These are phyloP conservation scores for Teunomyces tritomae DNA, from an alignment of 805 yeast species.

Conservation along the genomic window DNA sequence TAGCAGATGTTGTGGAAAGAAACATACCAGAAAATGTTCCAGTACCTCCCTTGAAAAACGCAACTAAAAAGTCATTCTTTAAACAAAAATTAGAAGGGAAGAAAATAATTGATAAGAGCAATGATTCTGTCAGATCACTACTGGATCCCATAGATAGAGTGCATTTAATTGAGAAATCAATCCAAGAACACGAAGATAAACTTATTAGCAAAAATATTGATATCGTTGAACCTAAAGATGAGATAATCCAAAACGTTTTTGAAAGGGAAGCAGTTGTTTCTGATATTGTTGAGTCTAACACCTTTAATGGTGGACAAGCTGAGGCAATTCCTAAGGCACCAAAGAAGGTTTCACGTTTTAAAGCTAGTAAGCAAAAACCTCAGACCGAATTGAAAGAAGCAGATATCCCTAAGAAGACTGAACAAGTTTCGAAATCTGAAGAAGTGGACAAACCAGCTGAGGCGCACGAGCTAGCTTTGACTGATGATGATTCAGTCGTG, in stretches of 20 bases:
- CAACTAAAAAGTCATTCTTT: background rate
- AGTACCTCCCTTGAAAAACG: too few species aligned
- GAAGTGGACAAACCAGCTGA: conserved; percentile 6
- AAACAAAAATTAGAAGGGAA: background rate
- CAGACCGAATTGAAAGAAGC: background rate
- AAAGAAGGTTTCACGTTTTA: conserved; percentile 11
- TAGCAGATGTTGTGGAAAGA: conserved; percentile 13
- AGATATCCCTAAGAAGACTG: background rate
- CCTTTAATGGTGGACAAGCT: background rate
- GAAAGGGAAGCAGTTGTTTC: conserved; percentile 1
- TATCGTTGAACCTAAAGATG: background rate
- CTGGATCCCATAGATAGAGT: conserved; percentile 12
- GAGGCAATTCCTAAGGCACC: background rate
- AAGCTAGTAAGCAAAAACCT: conserved; percentile 4
- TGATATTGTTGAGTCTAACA: background rate
- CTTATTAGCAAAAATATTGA: background rate
- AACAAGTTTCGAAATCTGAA: conserved; percentile 2
- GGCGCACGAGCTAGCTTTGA: conserved; percentile 17
- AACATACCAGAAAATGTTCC: background rate
- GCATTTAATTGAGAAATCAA: conserved; percentile 11
- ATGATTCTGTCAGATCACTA: background rate
- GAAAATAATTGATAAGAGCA: background rate
- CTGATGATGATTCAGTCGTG: background rate
- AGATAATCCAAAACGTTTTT: conserved; percentile 4
- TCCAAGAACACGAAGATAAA: conserved; percentile 12